These are phyloP conservation scores for Linnemannia zychae DNA, from an alignment of 192 early-diverging fungal species.

Conservation along the genomic window DNA sequence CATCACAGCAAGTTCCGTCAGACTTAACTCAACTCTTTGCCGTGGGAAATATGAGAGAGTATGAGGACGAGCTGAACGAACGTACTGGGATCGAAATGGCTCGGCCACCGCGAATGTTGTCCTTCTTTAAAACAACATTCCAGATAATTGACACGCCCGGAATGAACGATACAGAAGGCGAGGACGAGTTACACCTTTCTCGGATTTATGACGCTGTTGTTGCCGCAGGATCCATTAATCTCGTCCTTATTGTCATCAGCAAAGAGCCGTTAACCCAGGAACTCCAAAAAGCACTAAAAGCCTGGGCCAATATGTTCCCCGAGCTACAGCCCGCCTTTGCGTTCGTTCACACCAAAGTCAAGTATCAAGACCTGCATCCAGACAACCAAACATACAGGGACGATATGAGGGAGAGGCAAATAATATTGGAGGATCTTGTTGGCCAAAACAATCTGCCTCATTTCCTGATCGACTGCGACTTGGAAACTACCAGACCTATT, in stretches of 20 bases:
- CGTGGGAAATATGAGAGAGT: background rate
- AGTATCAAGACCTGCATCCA: slow-evolving; percentile 5
- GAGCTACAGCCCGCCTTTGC: background rate
- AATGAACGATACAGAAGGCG: slow-evolving; percentile 1
- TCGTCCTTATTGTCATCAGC: slow-evolving; percentile 1
- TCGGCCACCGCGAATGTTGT: background rate
- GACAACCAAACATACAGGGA: background rate
- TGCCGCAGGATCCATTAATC: background rate
- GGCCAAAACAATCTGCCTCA: background rate
- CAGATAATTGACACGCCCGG: slow-evolving; percentile 10
- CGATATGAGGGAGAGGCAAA: background rate
- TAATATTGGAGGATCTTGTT: background rate
- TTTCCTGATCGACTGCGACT: slow-evolving; percentile 26
- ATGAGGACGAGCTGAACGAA: background rate
- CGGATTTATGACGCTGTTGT: background rate
- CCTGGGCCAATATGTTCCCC: slow-evolving; percentile 5
- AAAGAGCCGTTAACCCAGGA: background rate
- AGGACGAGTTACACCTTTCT: background rate
- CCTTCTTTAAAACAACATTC: background rate
- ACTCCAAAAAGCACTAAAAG: slow-evolving; percentile 1
- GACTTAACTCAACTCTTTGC: background rate
- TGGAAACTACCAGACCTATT: slow-evolving; percentile 8
- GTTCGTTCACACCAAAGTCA: slow-evolving; percentile 10
- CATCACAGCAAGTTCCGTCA: background rate
- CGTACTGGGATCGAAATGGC: background rate